Evolutionary conservation across 106 monocot species (phyloP).

Genomic region (Hemerocallis citrina): DNA sequence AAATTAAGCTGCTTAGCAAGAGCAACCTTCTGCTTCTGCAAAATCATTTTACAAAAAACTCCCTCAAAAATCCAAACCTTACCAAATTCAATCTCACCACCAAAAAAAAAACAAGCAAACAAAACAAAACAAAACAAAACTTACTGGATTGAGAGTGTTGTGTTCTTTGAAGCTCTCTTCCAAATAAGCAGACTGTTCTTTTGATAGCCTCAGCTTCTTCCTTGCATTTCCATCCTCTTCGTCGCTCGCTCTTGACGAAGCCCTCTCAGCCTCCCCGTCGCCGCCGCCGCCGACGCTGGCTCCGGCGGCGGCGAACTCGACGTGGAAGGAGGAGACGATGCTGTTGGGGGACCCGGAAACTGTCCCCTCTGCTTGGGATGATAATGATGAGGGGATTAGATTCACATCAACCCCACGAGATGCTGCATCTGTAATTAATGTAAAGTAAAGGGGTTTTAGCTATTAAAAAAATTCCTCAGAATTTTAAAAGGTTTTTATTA

Average conservation of each 20-base stretch:
- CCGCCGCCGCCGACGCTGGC: slow-evolving; percentile 15
- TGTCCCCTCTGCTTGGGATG: neutral
- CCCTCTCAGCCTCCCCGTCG: too few species aligned
- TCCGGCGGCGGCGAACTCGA: slow-evolving; percentile 24
- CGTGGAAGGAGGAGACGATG: slow-evolving; percentile 36
- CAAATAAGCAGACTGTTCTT: slow-evolving; percentile 72
- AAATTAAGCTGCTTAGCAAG: slow-evolving; percentile 64
- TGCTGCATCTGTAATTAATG: neutral
- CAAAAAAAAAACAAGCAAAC: neutral
- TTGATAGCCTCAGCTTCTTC: slow-evolving; percentile 82
- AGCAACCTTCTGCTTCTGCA: slow-evolving; percentile 59
- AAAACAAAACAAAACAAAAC: neutral
- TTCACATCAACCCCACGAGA: slow-evolving; percentile 6
- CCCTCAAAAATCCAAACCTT: neutral
- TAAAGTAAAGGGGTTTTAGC: too few species aligned
- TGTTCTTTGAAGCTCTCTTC: slow-evolving; percentile 87
- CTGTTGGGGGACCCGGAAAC: slow-evolving; percentile 46
- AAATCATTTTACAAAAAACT: neutral
- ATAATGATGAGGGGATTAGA: neutral
- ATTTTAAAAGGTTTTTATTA: too few species aligned
- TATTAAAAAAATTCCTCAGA: too few species aligned
- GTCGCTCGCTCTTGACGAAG: slow-evolving; percentile 55
- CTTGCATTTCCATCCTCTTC: slow-evolving; percentile 56
- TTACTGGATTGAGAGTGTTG: slow-evolving; percentile 73
- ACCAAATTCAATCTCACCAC: neutral